Conservation (phyloP, 495 filamentous ascomycete species). For the Aspergillus campestris region DNA sequence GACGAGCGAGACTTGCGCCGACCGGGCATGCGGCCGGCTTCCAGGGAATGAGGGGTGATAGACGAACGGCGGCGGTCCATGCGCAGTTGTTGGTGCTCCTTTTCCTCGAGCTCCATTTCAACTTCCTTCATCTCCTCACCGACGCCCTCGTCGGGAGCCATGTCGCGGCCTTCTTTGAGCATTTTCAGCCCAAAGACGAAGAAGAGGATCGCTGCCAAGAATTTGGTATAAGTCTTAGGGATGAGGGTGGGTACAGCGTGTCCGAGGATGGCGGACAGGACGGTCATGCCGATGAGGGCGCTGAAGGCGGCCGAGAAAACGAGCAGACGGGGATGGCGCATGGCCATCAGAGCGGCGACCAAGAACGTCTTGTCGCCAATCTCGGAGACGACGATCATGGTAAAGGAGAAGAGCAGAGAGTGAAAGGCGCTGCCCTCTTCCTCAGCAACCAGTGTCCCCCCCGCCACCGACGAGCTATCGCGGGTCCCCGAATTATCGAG, state of each 20-base stretch:
- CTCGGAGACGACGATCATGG: slow-evolving; percentile 97
- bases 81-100: slow-evolving; percentile 59
- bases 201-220: slow-evolving; percentile 77
- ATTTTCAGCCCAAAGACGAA: slow-evolving; percentile 81
- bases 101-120: slow-evolving; percentile 89
- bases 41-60: slow-evolving; percentile 41
- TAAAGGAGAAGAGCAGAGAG: slow-evolving; percentile 84
- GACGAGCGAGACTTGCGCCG: slow-evolving; percentile 39
- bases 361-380: slow-evolving; percentile 98
- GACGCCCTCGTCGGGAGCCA: slow-evolving; percentile 82
- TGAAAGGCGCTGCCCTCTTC: slow-evolving; percentile 78
- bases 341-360: slow-evolving; percentile 95
- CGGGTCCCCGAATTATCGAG: slow-evolving; percentile 45
- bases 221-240: slow-evolving; percentile 78
- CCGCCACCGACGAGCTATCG: slow-evolving; percentile 43
- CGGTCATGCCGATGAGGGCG: slow-evolving; percentile 86
- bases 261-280: slow-evolving; percentile 91
- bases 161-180: slow-evolving; percentile 78
- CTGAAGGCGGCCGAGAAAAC: slow-evolving; percentile 93
- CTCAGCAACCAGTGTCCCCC: slow-evolving; percentile 33
- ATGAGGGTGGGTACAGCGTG: slow-evolving; percentile 89
- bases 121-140: slow-evolving; percentile 96
- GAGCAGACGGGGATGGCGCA: slow-evolving; percentile 89
- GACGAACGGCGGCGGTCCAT: slow-evolving; percentile 46
- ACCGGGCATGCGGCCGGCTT: slow-evolving; percentile 35